Percentiles rank a stretch among this genome's conserved stretches.
Evolutionary conservation across 768 basidiomycete genomes (phyloP).

Genomic region (Lactifluus echinatus): DNA sequence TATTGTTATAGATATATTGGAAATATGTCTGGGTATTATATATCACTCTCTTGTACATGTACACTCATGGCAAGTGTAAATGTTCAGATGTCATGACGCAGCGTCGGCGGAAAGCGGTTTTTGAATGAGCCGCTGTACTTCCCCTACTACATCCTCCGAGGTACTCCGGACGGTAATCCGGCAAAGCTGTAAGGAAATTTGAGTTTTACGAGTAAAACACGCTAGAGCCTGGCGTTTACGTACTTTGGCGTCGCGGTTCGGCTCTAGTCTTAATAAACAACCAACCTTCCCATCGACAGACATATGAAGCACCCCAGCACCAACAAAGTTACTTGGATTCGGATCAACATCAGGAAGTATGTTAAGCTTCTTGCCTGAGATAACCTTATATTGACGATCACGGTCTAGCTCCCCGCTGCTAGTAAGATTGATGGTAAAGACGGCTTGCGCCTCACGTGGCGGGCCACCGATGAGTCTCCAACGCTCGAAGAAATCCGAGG

Average conservation of each 20-base stretch:
- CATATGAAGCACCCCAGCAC: constrained; percentile 93
- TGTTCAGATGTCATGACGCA: constrained; percentile 13
- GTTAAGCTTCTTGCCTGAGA: constrained; percentile 70
- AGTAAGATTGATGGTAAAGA: constrained; percentile 75
- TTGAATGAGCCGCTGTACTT: constrained; percentile 50
- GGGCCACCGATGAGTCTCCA: constrained; percentile 97
- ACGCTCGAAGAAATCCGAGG: constrained; percentile 89
- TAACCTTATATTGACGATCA: constrained; percentile 60
- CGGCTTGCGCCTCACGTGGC: constrained; percentile 81
- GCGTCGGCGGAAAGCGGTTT: constrained; percentile 30
- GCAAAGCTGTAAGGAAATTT: constrained; percentile 52
- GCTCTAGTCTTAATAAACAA: constrained; percentile 86
- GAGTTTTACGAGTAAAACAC: not conserved
- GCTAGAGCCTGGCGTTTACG: constrained; percentile 18
- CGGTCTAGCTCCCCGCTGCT: constrained; percentile 65
- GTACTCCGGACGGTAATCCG: constrained; percentile 92
- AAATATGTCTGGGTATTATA: constrained; percentile 17
- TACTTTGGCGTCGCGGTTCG: constrained; percentile 93
- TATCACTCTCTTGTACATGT: constrained; percentile 2
- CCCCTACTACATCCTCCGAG: constrained; percentile 77
- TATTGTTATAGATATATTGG: constrained; percentile 15
- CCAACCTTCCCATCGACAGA: constrained; percentile 91
- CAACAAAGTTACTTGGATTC: constrained; percentile 88
- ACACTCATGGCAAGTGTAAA: not conserved
- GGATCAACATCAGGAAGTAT: constrained; percentile 83